phyloP scores from a whole-genome alignment of 1,284 basidiomycete species.

The Melampsora abietis-canadensis region DNA sequence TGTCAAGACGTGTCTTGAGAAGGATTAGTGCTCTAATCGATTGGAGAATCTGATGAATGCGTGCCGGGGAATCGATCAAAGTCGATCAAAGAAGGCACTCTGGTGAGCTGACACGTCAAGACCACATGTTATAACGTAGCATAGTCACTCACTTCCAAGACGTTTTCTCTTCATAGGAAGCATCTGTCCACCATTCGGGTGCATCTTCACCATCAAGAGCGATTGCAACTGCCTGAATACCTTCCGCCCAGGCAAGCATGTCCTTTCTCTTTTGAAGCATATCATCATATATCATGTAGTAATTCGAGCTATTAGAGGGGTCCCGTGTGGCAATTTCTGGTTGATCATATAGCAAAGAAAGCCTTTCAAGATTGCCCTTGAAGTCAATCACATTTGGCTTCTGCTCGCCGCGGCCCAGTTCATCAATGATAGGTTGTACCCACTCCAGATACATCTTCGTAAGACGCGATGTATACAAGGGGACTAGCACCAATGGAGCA shows the following conservation, averaged over 20 bases:
- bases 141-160: slow-evolving; percentile 5
- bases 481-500: slow-evolving; percentile 5
- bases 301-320: neutral
- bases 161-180: neutral
- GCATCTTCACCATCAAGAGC: neutral
- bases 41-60: too few species aligned
- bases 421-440: neutral
- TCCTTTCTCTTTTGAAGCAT: slow-evolving; percentile 6
- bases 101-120: too few species aligned
- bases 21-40: too few species aligned
- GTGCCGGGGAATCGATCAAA: too few species aligned
- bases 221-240: neutral
- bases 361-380: neutral
- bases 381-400: neutral
- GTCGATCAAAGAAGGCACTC: too few species aligned
- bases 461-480: slow-evolving; percentile 1
- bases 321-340: neutral
- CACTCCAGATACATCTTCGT: slow-evolving; percentile 3
- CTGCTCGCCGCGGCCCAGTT: neutral
- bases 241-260: neutral
- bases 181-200: neutral
- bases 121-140: too few species aligned
- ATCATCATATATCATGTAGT: neutral
- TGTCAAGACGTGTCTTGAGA: too few species aligned
- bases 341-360: slow-evolving; percentile 3